Conservation (phyloP, 2,329 filamentous ascomycete genomes). For the Cercospora canescens region DNA sequence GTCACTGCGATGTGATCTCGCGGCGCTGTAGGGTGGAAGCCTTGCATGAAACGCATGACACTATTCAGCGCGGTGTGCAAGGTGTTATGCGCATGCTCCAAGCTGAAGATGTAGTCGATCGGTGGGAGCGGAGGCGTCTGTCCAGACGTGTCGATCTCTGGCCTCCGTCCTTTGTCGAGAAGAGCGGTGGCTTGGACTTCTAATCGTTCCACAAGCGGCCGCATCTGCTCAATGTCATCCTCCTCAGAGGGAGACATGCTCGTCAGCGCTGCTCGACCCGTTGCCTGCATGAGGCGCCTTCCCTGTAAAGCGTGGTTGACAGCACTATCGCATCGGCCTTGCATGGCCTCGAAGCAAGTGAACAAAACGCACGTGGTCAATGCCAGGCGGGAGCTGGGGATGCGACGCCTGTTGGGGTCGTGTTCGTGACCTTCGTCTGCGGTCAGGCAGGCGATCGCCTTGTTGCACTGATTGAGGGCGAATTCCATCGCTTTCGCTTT, state of each 20-base stretch:
- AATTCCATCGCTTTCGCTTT: constrained; percentile 36
- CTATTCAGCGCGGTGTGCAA: constrained; percentile 36
- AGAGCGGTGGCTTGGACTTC: constrained; percentile 36
- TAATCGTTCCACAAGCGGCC: constrained; percentile 33
- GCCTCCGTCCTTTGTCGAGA: constrained; percentile 32
- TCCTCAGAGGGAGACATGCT: constrained; percentile 28
- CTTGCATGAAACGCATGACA: constrained; percentile 37
- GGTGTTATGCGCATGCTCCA: constrained; percentile 36
- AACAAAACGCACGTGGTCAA: constrained; percentile 37
- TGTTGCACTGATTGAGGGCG: constrained; percentile 35
- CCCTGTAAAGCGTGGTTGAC: constrained; percentile 37
- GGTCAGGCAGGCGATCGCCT: constrained; percentile 34
- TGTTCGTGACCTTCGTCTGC: constrained; percentile 22
- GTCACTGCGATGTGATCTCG: constrained; percentile 33
- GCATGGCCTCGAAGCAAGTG: constrained; percentile 37
- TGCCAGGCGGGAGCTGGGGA: constrained; percentile 29
- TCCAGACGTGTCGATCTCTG: constrained; percentile 30
- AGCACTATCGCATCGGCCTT: constrained; percentile 36
- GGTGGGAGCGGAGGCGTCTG: constrained; percentile 29
- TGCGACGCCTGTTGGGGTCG: constrained; percentile 19
- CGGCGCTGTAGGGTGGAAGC: constrained; percentile 31
- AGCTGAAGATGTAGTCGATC: constrained; percentile 32
- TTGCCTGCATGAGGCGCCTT: constrained; percentile 30
- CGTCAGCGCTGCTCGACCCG: constrained; percentile 19
- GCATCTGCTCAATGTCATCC: constrained; percentile 36